phyloP scores from a whole-genome alignment of 345 rosid species.

The Erucastrum elatum region DNA sequence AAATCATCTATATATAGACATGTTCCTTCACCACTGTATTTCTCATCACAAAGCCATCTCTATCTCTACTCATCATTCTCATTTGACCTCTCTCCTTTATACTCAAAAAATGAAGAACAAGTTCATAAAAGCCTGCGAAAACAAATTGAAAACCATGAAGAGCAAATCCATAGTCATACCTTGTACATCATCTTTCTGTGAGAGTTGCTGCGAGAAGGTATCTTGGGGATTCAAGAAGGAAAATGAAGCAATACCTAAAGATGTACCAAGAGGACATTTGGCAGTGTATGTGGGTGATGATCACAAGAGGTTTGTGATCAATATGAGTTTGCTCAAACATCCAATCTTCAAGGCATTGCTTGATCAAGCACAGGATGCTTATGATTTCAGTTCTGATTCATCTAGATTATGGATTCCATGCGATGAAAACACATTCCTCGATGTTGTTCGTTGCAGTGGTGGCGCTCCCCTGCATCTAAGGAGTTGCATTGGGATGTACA shows the following conservation, averaged over 20 bases:
- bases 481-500: constrained; percentile 41
- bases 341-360: constrained; percentile 79
- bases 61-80: constrained; percentile 9
- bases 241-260: constrained; percentile 57
- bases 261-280: constrained; percentile 85
- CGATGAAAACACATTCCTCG: constrained; percentile 66
- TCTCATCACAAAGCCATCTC: constrained; percentile 30
- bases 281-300: constrained; percentile 80
- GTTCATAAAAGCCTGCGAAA: constrained; percentile 48
- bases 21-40: constrained; percentile 31
- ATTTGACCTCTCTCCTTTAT: neutral
- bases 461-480: constrained; percentile 44
- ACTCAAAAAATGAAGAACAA: constrained; percentile 45
- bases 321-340: constrained; percentile 62
- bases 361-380: constrained; percentile 74
- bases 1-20: constrained; percentile 38
- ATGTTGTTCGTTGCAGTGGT: constrained; percentile 62
- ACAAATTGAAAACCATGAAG: constrained; percentile 55
- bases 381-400: constrained; percentile 55
- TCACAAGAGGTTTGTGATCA: constrained; percentile 69
- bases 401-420: constrained; percentile 80
- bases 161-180: constrained; percentile 48
- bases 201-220: constrained; percentile 49
- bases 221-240: constrained; percentile 50
- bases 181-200: constrained; percentile 44